Conservation (phyloP, 164 flowering plant genomes). For the Stephania cephalantha region DNA sequence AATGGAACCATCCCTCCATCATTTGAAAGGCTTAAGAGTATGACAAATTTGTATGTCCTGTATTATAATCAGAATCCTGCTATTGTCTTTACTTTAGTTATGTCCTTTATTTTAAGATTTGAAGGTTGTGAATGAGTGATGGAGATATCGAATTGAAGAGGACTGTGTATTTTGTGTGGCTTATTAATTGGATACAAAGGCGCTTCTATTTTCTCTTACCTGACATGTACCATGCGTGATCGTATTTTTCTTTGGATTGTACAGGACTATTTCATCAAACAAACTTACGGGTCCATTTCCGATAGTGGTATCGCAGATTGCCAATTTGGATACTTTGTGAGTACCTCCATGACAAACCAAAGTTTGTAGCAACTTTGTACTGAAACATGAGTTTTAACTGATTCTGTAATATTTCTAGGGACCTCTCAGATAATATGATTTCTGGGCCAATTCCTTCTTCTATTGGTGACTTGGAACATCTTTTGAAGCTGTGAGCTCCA, state of each 20-base stretch:
- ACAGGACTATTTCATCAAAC: conserved; percentile 77
- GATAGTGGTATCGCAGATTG: conserved; percentile 74
- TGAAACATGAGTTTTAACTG: neutral
- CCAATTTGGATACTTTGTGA: conserved; percentile 89
- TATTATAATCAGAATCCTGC: neutral
- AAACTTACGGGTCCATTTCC: conserved; percentile 68
- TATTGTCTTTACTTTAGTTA: neutral
- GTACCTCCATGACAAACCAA: conserved; percentile 14
- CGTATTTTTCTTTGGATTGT: neutral
- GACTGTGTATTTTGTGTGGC: neutral
- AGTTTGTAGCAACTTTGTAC: neutral
- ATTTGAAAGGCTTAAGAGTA: conserved; percentile 61
- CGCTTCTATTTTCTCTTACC: neutral
- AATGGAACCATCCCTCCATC: conserved; percentile 71
- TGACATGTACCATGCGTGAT: neutral
- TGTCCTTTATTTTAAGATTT: too few species aligned
- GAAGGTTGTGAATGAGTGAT: neutral
- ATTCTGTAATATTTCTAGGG: conserved; percentile 37
- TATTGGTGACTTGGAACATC: conserved; percentile 93
- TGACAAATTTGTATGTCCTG: conserved; percentile 69
- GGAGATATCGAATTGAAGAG: neutral
- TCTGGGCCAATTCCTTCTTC: conserved; percentile 75
- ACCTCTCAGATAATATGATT: conserved; percentile 68
- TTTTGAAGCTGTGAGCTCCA: conserved; percentile 71
- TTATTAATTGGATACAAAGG: neutral